These are phyloP conservation scores for Leptoxyphium fumago DNA, from an alignment of 2,329 filamentous ascomycete genomes.

Conservation along the genomic window DNA sequence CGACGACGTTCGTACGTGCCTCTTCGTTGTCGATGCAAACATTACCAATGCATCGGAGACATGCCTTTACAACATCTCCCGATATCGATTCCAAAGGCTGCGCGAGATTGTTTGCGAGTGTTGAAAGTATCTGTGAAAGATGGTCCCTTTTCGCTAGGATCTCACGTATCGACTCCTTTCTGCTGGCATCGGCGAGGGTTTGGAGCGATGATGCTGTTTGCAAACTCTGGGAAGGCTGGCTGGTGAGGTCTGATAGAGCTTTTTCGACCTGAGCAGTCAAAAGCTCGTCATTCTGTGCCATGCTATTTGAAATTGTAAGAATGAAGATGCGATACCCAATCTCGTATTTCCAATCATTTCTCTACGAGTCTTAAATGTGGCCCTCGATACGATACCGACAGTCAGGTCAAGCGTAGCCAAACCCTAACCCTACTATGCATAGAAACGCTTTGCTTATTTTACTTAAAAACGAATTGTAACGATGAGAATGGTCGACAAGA, in stretches of 20 bases:
- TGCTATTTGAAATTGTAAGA: too few relatives aligned
- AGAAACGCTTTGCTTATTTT: too few relatives aligned
- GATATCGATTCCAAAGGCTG: neutral
- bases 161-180: neutral
- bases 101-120: neutral
- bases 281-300: too few relatives aligned
- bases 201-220: neutral
- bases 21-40: slow-evolving; percentile 17
- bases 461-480: too few relatives aligned
- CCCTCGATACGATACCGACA: too few relatives aligned
- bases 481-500: too few relatives aligned
- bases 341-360: too few relatives aligned
- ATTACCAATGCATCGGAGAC: slow-evolving; percentile 19
- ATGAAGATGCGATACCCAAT: too few relatives aligned
- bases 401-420: too few relatives aligned
- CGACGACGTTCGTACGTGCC: slow-evolving; percentile 10
- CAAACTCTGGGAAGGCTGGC: neutral
- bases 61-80: neutral
- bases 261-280: too few relatives aligned
- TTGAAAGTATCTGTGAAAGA: neutral
- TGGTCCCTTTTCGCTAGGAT: neutral
- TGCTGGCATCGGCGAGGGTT: neutral
- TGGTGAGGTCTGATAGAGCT: neutral
- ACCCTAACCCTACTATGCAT: too few relatives aligned
- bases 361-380: too few relatives aligned